Conservation (phyloP, 192 early-diverging fungal genomes). For the Allomyces javanicus region DNA sequence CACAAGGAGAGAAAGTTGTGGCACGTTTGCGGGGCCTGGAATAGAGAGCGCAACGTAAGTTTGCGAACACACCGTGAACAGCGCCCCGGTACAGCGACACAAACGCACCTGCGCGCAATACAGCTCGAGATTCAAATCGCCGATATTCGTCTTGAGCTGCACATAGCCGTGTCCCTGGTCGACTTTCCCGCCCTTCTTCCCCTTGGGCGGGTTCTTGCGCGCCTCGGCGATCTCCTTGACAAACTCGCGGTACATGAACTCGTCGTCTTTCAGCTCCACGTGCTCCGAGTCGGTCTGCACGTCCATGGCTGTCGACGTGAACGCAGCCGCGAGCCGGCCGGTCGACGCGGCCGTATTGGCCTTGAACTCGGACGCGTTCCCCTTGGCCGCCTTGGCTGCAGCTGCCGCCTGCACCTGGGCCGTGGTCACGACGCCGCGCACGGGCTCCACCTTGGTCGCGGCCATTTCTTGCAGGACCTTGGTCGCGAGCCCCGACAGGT, state of each 20-base stretch:
- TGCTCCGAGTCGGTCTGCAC: conserved; percentile 49
- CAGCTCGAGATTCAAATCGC: conserved; percentile 28
- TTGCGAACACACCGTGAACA: too few relatives aligned
- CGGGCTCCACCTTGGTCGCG: conserved; percentile 6
- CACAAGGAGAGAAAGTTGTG: conserved; percentile 83
- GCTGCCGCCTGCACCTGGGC: conserved; percentile 31
- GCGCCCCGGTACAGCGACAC: too few relatives aligned
- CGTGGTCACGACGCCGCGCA: conserved; percentile 19
- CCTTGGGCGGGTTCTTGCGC: background rate
- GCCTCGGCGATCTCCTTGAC: conserved; percentile 1
- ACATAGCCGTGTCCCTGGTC: conserved; percentile 1
- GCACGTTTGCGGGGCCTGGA: conserved; percentile 58
- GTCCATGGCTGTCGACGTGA: conserved; percentile 70
- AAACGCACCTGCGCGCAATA: conserved; percentile 9
- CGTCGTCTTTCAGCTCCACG: conserved; percentile 54
- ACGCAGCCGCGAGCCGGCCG: conserved; percentile 50
- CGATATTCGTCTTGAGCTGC: conserved; percentile 24
- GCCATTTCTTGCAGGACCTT: conserved; percentile 32
- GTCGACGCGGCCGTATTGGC: conserved; percentile 25
- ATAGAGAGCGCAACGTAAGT: too few relatives aligned
- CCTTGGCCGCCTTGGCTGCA: conserved; percentile 15
- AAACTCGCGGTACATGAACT: conserved; percentile 72
- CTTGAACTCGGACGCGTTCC: conserved; percentile 4
- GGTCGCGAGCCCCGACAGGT: conserved; percentile 21
- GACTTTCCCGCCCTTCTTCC: background rate